These are phyloP conservation scores for Raddia guianensis DNA, from an alignment of 176 grass and related monocot genomes.

Conservation along the genomic window DNA sequence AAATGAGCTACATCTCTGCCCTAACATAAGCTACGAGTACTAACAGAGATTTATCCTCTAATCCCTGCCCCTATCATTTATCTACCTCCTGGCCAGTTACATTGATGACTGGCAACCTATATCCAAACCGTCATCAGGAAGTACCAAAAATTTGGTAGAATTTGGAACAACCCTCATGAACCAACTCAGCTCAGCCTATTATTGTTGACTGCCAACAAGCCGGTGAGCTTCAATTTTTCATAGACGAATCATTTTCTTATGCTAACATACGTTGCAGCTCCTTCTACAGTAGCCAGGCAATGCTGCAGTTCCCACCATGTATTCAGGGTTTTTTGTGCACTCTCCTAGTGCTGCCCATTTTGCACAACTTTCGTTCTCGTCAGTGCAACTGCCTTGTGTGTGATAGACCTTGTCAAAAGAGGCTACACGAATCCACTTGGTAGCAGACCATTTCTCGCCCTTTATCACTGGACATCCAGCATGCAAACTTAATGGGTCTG, in stretches of 20 bases:
- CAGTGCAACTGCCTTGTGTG: slow-evolving; percentile 67
- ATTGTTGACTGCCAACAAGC: neutral
- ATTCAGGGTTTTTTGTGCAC: slow-evolving; percentile 81
- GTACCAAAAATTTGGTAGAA: neutral
- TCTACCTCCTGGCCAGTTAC: neutral
- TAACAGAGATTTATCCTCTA: neutral
- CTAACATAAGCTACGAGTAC: neutral
- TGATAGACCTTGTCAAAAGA: slow-evolving; percentile 78
- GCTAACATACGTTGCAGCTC: slow-evolving; percentile 88
- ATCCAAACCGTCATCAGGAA: slow-evolving; percentile 13
- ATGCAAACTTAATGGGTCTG: slow-evolving; percentile 77
- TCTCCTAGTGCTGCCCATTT: slow-evolving; percentile 81
- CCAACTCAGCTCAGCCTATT: neutral
- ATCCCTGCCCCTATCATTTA: neutral
- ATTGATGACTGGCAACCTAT: neutral
- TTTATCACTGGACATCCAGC: slow-evolving; percentile 76
- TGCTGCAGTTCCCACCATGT: slow-evolving; percentile 72
- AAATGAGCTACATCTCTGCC: neutral
- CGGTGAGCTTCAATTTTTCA: neutral
- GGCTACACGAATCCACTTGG: slow-evolving; percentile 86
- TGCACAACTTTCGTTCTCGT: slow-evolving; percentile 63
- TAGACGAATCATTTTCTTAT: neutral
- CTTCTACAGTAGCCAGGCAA: slow-evolving; percentile 69
- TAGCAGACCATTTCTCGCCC: slow-evolving; percentile 92
- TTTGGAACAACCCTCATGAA: neutral